phyloP scores from a whole-genome alignment of 176 grass and related monocot species.

The Chloris gayana region DNA sequence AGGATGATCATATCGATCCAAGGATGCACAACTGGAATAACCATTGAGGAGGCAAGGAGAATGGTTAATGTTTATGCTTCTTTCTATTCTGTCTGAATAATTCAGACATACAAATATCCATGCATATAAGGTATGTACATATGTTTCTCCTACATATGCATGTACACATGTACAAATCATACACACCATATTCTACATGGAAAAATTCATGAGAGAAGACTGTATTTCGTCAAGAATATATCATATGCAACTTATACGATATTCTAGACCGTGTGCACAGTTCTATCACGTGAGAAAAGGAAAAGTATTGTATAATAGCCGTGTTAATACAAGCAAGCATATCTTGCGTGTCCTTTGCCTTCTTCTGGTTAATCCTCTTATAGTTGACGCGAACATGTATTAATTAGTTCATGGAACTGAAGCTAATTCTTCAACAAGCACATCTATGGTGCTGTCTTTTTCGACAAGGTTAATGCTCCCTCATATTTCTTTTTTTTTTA shows the following conservation, averaged over 20 bases:
- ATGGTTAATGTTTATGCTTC: not conserved
- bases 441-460: not conserved
- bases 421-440: not conserved
- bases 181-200: not conserved
- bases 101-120: not conserved
- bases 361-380: not conserved
- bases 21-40: not conserved
- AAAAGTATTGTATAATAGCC: not conserved
- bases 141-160: not conserved
- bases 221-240: not conserved
- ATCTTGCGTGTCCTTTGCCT: not conserved
- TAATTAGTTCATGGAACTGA: not conserved
- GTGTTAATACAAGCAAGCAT: not conserved
- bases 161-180: not conserved
- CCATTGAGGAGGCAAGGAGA: not conserved
- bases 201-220: not conserved
- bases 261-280: conserved; percentile 17
- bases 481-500: no score
- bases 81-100: conserved; percentile 20
- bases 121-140: no score
- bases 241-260: not conserved
- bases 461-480: not conserved
- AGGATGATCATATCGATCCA: not conserved
- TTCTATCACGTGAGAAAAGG: not conserved
- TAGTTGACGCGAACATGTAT: not conserved